Evolutionary conservation across 306 rosid genomes (phyloP).

Genomic region (Potentilla sterilis): DNA sequence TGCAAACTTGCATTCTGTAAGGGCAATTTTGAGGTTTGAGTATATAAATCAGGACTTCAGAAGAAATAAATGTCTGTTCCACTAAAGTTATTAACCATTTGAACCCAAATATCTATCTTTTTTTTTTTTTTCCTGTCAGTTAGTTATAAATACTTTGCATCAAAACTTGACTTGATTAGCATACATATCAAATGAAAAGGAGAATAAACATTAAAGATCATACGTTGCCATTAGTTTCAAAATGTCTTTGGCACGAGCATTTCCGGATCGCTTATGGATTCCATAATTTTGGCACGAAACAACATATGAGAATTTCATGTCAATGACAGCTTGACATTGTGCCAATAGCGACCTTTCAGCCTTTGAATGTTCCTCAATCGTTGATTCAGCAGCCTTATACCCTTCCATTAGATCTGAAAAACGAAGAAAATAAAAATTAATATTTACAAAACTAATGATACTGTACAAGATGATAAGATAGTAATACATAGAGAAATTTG

Average conservation of each 20-base stretch:
- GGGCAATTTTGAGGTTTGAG: background rate
- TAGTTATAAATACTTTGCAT: background rate
- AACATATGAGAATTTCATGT: constrained; percentile 85
- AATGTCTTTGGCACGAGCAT: constrained; percentile 76
- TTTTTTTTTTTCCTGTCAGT: background rate
- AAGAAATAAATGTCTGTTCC: background rate
- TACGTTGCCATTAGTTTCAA: constrained; percentile 84
- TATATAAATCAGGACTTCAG: background rate
- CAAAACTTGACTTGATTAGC: background rate
- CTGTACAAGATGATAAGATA: constrained; percentile 9
- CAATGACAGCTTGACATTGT: constrained; percentile 82
- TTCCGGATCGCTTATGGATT: constrained; percentile 79
- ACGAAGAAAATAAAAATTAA: constrained; percentile 28
- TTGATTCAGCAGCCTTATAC: constrained; percentile 86
- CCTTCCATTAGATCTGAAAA: constrained; percentile 68
- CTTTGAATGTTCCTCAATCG: constrained; percentile 43
- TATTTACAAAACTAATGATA: constrained; percentile 17
- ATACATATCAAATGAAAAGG: background rate
- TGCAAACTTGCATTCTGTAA: background rate
- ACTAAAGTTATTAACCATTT: background rate
- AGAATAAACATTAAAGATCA: constrained; percentile 17
- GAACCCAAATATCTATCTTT: constrained; percentile 2
- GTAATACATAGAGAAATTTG: background rate
- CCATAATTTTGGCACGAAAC: constrained; percentile 95
- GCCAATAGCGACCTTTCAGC: constrained; percentile 66